Evolutionary conservation across 164 flowering plant species (phyloP).

Genomic region (Echeveria elegans): DNA sequence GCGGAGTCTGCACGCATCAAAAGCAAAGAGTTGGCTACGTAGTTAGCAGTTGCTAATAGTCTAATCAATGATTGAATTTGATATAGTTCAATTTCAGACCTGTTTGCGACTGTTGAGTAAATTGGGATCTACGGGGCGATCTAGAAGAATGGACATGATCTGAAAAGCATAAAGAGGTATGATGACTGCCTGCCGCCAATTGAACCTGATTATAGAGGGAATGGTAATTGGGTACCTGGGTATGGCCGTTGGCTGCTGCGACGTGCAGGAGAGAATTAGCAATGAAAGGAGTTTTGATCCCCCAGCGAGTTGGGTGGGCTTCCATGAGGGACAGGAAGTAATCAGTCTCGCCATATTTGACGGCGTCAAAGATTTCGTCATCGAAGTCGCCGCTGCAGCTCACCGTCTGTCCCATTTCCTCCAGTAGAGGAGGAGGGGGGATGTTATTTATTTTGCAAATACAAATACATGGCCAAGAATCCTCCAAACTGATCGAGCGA

Average conservation of each 20-base stretch:
- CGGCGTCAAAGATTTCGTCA: background rate
- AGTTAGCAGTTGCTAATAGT: background rate
- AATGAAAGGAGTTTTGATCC: constrained; percentile 32
- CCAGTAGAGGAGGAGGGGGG: too few species aligned
- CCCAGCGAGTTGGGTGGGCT: constrained; percentile 24
- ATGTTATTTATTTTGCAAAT: too few species aligned
- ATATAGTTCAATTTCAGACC: constrained; percentile 21
- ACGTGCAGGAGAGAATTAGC: constrained; percentile 49
- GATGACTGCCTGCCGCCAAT: too few species aligned
- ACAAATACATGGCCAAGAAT: too few species aligned
- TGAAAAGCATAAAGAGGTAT: too few species aligned
- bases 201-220: too few species aligned
- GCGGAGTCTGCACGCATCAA: constrained; percentile 59
- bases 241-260: constrained; percentile 70
- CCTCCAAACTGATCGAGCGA: too few species aligned
- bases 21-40: too few species aligned
- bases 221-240: too few species aligned
- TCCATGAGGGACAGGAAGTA: background rate
- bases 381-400: constrained; percentile 4
- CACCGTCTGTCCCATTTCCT: constrained; percentile 7
- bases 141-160: constrained; percentile 62
- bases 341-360: background rate
- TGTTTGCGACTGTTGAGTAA: constrained; percentile 75
- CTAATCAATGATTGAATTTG: background rate
- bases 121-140: constrained; percentile 57